Percentiles rank a stretch among this genome's conserved stretches.
phyloP scores from a whole-genome alignment of 148 eudicot genomes.

The Vaccinium corymbosum region DNA sequence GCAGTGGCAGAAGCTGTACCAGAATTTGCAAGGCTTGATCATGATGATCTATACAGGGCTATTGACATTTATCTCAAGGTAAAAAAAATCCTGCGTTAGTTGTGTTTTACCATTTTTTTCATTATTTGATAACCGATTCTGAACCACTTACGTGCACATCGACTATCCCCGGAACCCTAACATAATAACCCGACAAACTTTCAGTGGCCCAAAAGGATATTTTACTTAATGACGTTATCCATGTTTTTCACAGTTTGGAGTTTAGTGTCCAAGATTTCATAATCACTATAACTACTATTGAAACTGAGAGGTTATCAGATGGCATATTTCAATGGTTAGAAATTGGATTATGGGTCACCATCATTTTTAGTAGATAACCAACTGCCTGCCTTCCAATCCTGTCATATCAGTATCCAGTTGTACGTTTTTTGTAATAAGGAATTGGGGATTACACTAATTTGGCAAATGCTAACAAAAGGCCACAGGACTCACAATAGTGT shows the following conservation, averaged over 20 bases:
- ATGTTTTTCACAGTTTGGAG: not conserved
- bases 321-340: not conserved
- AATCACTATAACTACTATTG: not conserved
- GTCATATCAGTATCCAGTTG: not conserved
- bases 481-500: too few relatives aligned
- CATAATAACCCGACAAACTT: not conserved
- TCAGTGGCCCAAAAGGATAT: not conserved
- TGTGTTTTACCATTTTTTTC: not conserved
- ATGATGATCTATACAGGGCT: slow-evolving; percentile 83
- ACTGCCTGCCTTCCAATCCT: not conserved
- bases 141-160: not conserved
- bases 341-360: slow-evolving; percentile 12
- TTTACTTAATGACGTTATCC: not conserved
- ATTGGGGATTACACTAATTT: not conserved
- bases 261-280: not conserved
- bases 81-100: not conserved
- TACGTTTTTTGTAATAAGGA: not conserved
- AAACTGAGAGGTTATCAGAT: not conserved
- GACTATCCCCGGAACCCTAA: not conserved
- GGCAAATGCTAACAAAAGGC: too few relatives aligned
- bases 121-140: not conserved
- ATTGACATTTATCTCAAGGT: slow-evolving; percentile 87
- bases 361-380: slow-evolving; percentile 14
- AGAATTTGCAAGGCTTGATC: slow-evolving; percentile 58
- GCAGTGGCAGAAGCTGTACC: slow-evolving; percentile 69